phyloP scores from a whole-genome alignment of 306 rosid genomes.

The Dalbergia cultrata region DNA sequence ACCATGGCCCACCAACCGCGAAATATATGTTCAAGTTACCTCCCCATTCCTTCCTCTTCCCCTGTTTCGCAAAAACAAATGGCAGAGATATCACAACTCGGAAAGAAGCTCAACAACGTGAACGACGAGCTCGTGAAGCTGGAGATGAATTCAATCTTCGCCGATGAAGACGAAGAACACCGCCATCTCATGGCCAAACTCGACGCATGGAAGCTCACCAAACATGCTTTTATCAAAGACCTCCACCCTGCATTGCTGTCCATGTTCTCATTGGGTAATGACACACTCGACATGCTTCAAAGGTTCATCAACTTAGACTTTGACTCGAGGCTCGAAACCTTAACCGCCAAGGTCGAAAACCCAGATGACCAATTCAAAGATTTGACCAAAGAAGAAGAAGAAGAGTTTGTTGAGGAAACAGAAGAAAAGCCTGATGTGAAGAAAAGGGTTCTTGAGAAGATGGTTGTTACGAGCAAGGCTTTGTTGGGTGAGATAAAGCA shows the following conservation, averaged over 20 bases:
- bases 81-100: background rate
- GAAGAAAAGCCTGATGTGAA: background rate
- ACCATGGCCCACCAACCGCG: too few relatives aligned
- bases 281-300: background rate
- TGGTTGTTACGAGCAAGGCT: background rate
- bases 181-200: background rate
- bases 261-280: background rate
- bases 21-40: too few relatives aligned
- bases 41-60: too few relatives aligned
- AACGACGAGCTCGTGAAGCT: background rate
- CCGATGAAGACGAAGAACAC: background rate
- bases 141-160: background rate
- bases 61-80: background rate
- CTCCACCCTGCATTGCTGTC: background rate
- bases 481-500: background rate
- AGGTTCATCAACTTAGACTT: background rate
- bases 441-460: background rate
- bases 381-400: too few relatives aligned
- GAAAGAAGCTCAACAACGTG: background rate
- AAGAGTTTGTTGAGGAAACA: too few relatives aligned
- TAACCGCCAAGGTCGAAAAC: background rate
- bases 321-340: background rate
- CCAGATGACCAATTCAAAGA: background rate
- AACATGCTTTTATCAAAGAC: background rate
- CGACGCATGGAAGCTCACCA: background rate